phyloP scores from a whole-genome alignment of 2,329 filamentous ascomycete species.

The Chaetomiaceae sp. region DNA sequence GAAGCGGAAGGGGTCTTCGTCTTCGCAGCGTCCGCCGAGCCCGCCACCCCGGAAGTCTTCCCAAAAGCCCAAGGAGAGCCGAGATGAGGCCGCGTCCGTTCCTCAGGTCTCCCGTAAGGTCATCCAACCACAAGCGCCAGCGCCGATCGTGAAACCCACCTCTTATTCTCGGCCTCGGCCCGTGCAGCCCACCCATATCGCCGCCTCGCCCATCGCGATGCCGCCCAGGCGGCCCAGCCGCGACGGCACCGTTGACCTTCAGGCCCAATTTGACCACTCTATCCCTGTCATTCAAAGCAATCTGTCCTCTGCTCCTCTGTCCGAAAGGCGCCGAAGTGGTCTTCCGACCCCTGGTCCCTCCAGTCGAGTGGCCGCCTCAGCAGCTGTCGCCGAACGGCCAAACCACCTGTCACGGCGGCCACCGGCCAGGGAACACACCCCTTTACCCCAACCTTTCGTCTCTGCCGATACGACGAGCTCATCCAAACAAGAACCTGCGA shows the following conservation, averaged over 20 bases:
- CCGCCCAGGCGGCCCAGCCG: conserved; percentile 62
- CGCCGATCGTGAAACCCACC: conserved; percentile 23
- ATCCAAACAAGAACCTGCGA: conserved; percentile 30
- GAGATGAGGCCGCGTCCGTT: conserved; percentile 37
- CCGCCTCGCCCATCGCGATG: conserved; percentile 33
- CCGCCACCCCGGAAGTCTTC: conserved; percentile 61
- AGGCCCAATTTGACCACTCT: conserved; percentile 49
- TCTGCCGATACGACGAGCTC: conserved; percentile 14
- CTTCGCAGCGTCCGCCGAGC: conserved; percentile 51
- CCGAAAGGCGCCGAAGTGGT: conserved; percentile 44
- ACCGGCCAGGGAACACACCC: conserved; percentile 34
- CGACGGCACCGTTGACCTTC: conserved; percentile 61
- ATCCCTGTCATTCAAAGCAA: conserved; percentile 60
- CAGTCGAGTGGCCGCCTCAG: conserved; percentile 35
- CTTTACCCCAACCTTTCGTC: conserved; percentile 27
- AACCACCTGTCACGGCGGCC: conserved; percentile 28
- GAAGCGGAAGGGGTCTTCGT: conserved; percentile 40
- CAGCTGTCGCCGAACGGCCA: conserved; percentile 32
- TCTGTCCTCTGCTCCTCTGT: conserved; percentile 45
- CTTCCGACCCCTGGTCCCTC: conserved; percentile 31
- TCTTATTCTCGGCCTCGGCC: conserved; percentile 27
- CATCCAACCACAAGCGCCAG: conserved; percentile 24
- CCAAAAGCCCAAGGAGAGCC: conserved; percentile 45
- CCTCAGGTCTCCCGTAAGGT: conserved; percentile 35
- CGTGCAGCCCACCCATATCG: conserved; percentile 25